Base-by-base conservation (phyloP, 2,329 filamentous ascomycete genomes). In the Aspergillus luchuensis region DNA sequence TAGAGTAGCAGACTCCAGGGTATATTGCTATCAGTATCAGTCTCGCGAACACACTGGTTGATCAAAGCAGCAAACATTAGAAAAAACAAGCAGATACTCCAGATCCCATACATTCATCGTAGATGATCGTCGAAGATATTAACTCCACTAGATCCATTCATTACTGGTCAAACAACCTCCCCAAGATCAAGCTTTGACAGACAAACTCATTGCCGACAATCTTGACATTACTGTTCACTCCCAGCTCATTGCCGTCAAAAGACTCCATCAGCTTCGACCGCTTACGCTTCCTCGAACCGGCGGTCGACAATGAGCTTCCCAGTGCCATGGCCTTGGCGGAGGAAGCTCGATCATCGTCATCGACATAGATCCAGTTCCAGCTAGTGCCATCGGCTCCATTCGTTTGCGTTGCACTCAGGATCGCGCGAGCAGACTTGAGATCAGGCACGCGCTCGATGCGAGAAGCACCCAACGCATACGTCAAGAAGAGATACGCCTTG, bases 141-240 rank as follows among this genome's bases (percentile, higher is more conserved):
- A 36, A 2, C 10, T 11, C 33, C 11, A 36, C 33, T 36, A 36
- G 33, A 36, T 36, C 33, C 33, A 36, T 13, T 38, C 11, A 13
- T 65, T 62, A 78, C 53, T 86, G 84, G 63, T 91, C 89, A 56
- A 92, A 85, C 67, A 97, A 78, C 62, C 87, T 86, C 0, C 93
- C 94, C 54, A 97, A 75, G 64, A 99, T 97, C 61, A 98, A 80
- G 74, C 92, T 97, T 81, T 99, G 94, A 58, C 96, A 88, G 21
- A 98, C 87, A 72, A 94, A 87, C 76, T 98, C 94, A 73, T 96
- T 89, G 58, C 88, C 89, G 56, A 96, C 84, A 48, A 95, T 84
- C 63, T 84, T 85, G 39, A 92, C 81, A 62, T 77, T 84, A 67
- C 82, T 79, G 47, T 78, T 70, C 15, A 78, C 71, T 28, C 73